Base-by-base conservation (phyloP, 2,329 filamentous ascomycete species). In the Acrocalymma vagum region DNA sequence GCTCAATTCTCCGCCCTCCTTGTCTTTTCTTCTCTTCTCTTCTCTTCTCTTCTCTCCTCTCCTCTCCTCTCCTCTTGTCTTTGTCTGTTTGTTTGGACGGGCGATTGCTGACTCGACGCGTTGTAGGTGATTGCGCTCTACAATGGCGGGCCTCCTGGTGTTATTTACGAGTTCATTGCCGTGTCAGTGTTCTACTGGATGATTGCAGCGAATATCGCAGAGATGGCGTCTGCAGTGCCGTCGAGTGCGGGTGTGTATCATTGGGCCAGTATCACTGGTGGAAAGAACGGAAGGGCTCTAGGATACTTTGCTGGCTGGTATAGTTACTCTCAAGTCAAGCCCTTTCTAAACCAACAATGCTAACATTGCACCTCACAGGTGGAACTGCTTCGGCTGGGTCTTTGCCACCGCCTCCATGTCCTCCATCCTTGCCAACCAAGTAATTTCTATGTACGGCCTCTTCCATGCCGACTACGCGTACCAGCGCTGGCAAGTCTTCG, bases 401-500 rank as follows among this genome's bases (percentile, higher is more conserved):
- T 77, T 78, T 43, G 74, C 70, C 15, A 66, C 65, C 9, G 70
- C 74, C 1, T 72, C 70, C 16, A 69, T 74, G 39, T 68, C 62
- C 10, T 60, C 68, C 7, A 74, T 79, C 42, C 66, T 73, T 16
- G 72, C 73, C 13, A 77, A 76, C 40, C 70, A 72, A 27, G 58
- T 73, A 14, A 61, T 79, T 5, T 70, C 70, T 24, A 78, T 80
- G 70, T 81, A 76, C 46, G 70, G 68, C 9, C 53, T 80, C 1
- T 77, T 74, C 44, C 75, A 78, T 42, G 70, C 74, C 1, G 72
- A 67, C 3, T 78, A 73, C 35, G 62, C 60, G 4, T 69, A 66
- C n/a, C 48, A 78, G 37, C 64, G 72, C 33, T 80, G 78, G 77
- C 74, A 80, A 24, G 69, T 78, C 30, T 81, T 80, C 53, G 65